These are phyloP conservation scores for Scenedesmus sp. DNA, from an alignment of 163 green algal genomes.

Conservation along the genomic window DNA sequence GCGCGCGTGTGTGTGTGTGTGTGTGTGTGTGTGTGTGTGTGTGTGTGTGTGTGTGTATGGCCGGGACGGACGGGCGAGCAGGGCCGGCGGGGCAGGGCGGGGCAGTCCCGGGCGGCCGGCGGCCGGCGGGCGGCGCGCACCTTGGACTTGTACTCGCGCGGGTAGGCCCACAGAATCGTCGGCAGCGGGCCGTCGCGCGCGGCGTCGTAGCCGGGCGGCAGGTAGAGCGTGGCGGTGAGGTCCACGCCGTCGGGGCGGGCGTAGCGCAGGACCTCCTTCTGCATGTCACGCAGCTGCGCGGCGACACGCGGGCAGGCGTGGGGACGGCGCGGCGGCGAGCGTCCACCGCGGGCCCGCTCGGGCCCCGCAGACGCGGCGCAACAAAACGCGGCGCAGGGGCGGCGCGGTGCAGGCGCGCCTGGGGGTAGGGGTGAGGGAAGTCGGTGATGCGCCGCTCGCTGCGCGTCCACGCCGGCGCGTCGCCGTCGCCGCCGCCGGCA, in stretches of 20 bases:
- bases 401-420: slow-evolving; percentile 47
- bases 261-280: slow-evolving; percentile 90
- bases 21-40: too few species aligned
- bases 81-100: too few species aligned
- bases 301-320: too few species aligned
- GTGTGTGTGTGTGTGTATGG: too few species aligned
- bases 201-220: slow-evolving; percentile 90
- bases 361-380: neutral
- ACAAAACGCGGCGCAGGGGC: neutral
- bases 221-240: slow-evolving; percentile 96
- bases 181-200: slow-evolving; percentile 87
- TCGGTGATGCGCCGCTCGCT: slow-evolving; percentile 77
- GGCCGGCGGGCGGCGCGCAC: slow-evolving; percentile 46
- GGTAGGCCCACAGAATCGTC: slow-evolving; percentile 92
- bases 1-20: too few species aligned
- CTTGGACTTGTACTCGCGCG: slow-evolving; percentile 94
- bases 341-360: too few species aligned
- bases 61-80: too few species aligned
- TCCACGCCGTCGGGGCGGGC: slow-evolving; percentile 92
- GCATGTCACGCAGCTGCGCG: slow-evolving; percentile 64
- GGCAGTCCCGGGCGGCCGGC: too few species aligned
- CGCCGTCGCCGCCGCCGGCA: slow-evolving; percentile 16
- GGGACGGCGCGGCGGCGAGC: too few species aligned
- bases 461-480: too few species aligned
- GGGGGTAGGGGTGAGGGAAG: slow-evolving; percentile 97